Conservation (phyloP, 495 filamentous ascomycete genomes). For the Penicillium soppii region DNA sequence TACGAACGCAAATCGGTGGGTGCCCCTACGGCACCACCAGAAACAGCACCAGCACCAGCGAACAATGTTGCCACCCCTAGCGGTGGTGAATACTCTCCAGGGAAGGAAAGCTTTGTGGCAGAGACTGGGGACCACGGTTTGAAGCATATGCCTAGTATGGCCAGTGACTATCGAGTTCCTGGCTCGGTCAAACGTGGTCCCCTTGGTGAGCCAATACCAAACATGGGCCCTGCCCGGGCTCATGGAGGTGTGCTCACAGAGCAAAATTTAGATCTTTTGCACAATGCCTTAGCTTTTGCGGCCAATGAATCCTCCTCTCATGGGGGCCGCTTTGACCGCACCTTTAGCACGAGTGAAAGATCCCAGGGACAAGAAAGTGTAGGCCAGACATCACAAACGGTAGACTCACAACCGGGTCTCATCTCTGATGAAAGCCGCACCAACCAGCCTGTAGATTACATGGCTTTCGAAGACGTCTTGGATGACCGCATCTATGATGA, state of each 20-base stretch:
- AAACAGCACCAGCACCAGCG: not conserved
- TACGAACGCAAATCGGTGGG: conserved; percentile 39
- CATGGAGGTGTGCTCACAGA: conserved; percentile 48
- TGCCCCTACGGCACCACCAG: conserved; percentile 8
- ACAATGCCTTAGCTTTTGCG: conserved; percentile 77
- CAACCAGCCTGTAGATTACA: conserved; percentile 38
- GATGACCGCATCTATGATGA: conserved; percentile 58
- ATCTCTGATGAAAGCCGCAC: conserved; percentile 48
- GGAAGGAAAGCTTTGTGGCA: conserved; percentile 15
- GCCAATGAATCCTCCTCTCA: conserved; percentile 72
- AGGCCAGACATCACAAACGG: conserved; percentile 27
- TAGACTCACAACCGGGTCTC: conserved; percentile 50
- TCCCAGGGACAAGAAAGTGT: conserved; percentile 39
- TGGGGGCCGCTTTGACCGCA: conserved; percentile 65
- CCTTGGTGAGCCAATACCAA: conserved; percentile 27
- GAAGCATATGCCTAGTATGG: conserved; percentile 42
- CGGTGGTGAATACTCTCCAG: conserved; percentile 7
- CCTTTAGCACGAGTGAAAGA: conserved; percentile 42
- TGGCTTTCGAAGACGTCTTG: conserved; percentile 46
- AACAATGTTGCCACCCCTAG: conserved; percentile 1
- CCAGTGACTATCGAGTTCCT: conserved; percentile 33
- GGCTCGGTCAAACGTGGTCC: conserved; percentile 27
- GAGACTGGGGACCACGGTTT: conserved; percentile 24
- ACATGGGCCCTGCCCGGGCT: conserved; percentile 29
- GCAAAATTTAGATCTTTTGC: conserved; percentile 68